phyloP scores from a whole-genome alignment of 108 stramenopile genomes.

The Stephanodiscus minutulus region DNA sequence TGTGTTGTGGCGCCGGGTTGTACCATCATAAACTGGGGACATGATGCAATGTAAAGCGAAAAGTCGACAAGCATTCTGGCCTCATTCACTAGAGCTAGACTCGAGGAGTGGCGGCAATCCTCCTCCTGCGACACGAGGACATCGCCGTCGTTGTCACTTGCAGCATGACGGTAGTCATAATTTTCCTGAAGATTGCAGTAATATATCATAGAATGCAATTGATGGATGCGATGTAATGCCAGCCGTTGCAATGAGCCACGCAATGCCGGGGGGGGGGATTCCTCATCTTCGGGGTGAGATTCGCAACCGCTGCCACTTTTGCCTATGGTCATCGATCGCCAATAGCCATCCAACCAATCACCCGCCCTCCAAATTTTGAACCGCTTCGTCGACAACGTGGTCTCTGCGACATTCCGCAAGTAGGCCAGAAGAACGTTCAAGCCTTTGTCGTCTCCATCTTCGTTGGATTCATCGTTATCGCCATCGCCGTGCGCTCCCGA shows the following conservation, averaged over 20 bases:
- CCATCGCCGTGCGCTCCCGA: background rate
- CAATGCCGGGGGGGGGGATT: conserved; percentile 12
- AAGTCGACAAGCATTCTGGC: conserved; percentile 48
- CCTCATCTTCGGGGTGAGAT: background rate
- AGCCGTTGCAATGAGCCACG: conserved; percentile 33
- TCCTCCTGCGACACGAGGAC: background rate
- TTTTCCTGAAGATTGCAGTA: conserved; percentile 42
- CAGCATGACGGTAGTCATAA: conserved; percentile 3
- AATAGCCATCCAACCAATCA: conserved; percentile 15
- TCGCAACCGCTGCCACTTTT: background rate
- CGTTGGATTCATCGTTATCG: background rate
- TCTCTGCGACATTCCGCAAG: conserved; percentile 21
- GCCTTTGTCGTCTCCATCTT: background rate
- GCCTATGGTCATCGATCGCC: conserved; percentile 3
- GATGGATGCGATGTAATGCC: conserved; percentile 49
- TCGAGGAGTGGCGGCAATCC: background rate
- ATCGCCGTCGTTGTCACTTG: background rate
- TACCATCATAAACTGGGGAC: background rate
- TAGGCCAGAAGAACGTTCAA: conserved; percentile 19
- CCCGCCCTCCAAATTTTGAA: conserved; percentile 29
- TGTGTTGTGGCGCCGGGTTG: background rate
- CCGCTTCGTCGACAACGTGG: conserved; percentile 19
- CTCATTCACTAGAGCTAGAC: conserved; percentile 24
- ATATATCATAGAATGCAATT: conserved; percentile 54
- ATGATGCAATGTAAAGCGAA: conserved; percentile 32